A percentile compares a stretch with the other conserved stretches of the same genome.
phyloP scores from a whole-genome alignment of 306 rosid genomes.

The Lathyrus aphaca region DNA sequence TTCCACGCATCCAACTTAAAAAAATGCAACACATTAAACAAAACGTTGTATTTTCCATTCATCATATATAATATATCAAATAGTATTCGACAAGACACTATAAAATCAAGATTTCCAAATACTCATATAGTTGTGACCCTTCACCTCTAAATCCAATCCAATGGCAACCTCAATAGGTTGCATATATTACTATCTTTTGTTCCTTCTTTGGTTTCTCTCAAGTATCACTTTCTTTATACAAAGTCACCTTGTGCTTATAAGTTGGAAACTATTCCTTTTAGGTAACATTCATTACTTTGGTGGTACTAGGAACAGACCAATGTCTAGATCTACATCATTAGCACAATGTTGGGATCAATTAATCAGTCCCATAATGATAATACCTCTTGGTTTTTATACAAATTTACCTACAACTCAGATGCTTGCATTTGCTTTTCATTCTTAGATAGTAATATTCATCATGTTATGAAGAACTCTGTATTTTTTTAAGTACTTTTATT shows the following conservation, averaged over 20 bases:
- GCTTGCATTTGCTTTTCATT: constrained; percentile 39
- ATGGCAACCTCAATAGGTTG: constrained; percentile 49
- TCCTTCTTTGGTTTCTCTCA: constrained; percentile 46
- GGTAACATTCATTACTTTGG: neutral
- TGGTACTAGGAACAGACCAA: constrained; percentile 4
- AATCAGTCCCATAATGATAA: constrained; percentile 22
- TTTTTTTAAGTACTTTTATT: neutral
- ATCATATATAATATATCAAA: neutral
- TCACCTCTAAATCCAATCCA: neutral
- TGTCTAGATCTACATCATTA: constrained; percentile 24
- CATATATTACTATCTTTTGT: constrained; percentile 49
- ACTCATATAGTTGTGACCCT: neutral
- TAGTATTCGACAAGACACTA: neutral
- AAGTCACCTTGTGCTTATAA: constrained; percentile 11
- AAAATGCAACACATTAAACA: neutral
- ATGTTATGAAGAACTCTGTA: neutral
- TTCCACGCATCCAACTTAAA: constrained; percentile 36
- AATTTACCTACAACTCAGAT: constrained; percentile 37
- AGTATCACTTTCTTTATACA: constrained; percentile 39
- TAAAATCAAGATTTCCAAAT: neutral
- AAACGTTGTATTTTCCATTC: neutral
- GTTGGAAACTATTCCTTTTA: constrained; percentile 9
- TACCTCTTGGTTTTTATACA: constrained; percentile 34
- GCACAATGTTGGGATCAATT: constrained; percentile 39
- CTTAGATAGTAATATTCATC: constrained; percentile 9